Evolutionary conservation across 768 basidiomycete species (phyloP), one percentile per base, ranked within the genome.

Genomic region (Suillus subaureus): DNA sequence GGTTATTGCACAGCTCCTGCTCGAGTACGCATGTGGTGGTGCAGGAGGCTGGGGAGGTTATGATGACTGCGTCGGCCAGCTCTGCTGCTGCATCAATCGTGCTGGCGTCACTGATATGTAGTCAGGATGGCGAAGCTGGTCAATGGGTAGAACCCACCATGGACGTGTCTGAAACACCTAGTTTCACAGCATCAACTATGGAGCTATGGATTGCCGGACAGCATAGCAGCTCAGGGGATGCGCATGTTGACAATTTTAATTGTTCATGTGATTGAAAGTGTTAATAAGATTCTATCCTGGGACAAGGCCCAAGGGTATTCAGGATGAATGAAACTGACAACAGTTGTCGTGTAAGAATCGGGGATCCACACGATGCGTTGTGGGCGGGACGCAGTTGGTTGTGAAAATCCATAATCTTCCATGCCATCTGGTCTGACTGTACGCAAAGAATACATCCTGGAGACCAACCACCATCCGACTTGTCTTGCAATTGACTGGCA

Each of bases 1-100:
- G 85, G 47, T 92, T n/a, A n/a, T 91, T 93, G 0, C 92, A 92
- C 3, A 55, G 35, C 21, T 47, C 92, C 11, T 15, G 35, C 8
- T 37, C 55, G 6, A 23, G 56, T 40, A 16, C 52, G 40, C 39
- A 6, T 35, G 54, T 6, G 3, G 57, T 21, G 26, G 47, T 39
- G 16, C 54, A 69, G 63, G 63, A 56, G 40, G 68, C 55, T 12
- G 67, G 51, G n/a, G 45, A 26, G 4, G 15, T 43, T 4, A 4
- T 31, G 33, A 6, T 39, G 26, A 62, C 28, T 39, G 31, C 35
- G 12, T 52, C 42, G 0, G 60, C 51, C 23, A 43, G 16, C 13
- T 23, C 45, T 12, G 23, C 64, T 28, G 37, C 60, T 33, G 31
- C 31, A 9, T 54, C 52, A 7, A 18, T 8, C 33, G 21, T 31